These are phyloP conservation scores for Nakazawaea ishiwadae DNA, from an alignment of 805 yeast genomes.

Conservation along the genomic window DNA sequence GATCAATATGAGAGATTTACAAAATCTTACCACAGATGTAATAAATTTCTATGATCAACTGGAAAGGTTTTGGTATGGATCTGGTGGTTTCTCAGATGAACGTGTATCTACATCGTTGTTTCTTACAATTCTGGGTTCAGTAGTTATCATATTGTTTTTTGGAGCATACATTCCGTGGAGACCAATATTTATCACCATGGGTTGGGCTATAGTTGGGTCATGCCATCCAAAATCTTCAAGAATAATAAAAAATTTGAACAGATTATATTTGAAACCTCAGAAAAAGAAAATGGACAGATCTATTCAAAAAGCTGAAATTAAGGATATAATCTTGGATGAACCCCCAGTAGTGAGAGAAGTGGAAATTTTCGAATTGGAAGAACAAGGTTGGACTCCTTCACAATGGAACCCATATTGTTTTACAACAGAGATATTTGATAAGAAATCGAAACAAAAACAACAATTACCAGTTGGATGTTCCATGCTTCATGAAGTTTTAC, in stretches of 20 bases:
- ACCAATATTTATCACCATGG: conserved; percentile 44
- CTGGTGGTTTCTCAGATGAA: conserved; percentile 72
- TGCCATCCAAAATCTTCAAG: conserved; percentile 57
- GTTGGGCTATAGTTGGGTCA: conserved; percentile 50
- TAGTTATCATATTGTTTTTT: conserved; percentile 35
- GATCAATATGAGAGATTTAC: conserved; percentile 70
- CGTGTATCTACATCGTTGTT: conserved; percentile 58
- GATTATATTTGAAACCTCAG: conserved; percentile 13
- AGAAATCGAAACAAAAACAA: conserved; percentile 37
- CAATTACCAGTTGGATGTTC: conserved; percentile 63
- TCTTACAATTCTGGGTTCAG: conserved; percentile 31
- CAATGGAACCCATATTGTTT: conserved; percentile 61
- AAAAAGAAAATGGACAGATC: conserved; percentile 25
- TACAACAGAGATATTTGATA: conserved; percentile 52
- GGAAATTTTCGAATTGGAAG: conserved; percentile 74
- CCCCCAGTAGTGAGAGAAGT: conserved; percentile 56
- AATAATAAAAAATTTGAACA: conserved; percentile 17
- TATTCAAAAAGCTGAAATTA: conserved; percentile 32
- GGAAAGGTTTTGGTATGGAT: conserved; percentile 53
- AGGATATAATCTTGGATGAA: conserved; percentile 66
- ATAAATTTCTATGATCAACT: conserved; percentile 44
- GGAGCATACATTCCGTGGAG: conserved; percentile 64
- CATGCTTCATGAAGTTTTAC: conserved; percentile 46
- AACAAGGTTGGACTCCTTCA: conserved; percentile 53
- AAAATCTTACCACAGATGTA: conserved; percentile 54